Evolutionary conservation across 2,329 filamentous ascomycete species (phyloP), one percentile per base, ranked within the genome.

Genomic region (Aspergillus candidus): DNA sequence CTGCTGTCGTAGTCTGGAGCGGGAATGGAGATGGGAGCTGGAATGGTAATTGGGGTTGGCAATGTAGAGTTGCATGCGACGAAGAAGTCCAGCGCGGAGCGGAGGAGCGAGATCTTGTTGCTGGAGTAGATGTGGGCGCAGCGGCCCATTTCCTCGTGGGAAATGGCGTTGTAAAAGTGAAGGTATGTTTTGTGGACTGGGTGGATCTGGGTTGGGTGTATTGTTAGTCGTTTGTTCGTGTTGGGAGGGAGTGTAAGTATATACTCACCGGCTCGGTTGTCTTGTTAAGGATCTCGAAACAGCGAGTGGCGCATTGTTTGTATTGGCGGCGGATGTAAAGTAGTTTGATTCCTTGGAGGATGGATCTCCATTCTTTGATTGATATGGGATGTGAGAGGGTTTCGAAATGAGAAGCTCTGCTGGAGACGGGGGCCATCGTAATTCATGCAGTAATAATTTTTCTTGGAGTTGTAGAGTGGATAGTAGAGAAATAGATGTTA

Each of bases 121-220:
- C 53, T 54, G 2, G 73, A 75, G 50, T 68, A 67, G n/a, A 69
- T 60, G 42, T 75, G 72, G 40, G 73, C 69, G 27, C 62, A 52
- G 8, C 68, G 64, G 3, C 70, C 73, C n/a, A 75, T 61, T 4
- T 64, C 63, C 45, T 76, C 73, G 46, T 72, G 69, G 18, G 64
- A 70, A 8, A 72, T 58, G 3, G 67, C 74, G 8, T 63, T 61
- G 55, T 75, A 75, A 54, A 75, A 73, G 46, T 64, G 62, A 32
- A 75, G 61, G 51, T 68, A 74, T 4, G 61, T 60, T 17, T 57
- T 59, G 44, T 65, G 51, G 27, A 68, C 49, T 6, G 59, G 54
- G 44, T 68, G 52, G 15, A 63, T 50, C 67, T 70, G 38, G 11
- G 39, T 36, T n/a, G 6, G 37, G 29, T 32, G 34, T 3, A 34